These are phyloP conservation scores for Akanthomyces uredinophilus DNA, from an alignment of 2,329 filamentous ascomycete genomes.

Conservation along the genomic window DNA sequence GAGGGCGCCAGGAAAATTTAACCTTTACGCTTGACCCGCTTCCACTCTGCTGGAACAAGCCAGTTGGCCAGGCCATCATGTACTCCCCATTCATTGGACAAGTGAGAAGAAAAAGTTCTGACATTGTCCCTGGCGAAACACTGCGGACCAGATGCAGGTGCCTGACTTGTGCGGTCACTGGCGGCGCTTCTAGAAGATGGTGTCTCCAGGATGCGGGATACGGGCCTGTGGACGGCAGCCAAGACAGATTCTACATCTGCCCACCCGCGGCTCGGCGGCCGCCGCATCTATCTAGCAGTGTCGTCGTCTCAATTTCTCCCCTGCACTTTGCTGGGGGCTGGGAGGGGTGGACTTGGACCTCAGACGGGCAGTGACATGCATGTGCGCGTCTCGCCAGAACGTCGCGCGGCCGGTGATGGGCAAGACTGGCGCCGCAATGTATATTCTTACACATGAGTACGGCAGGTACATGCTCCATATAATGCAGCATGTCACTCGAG, in stretches of 20 bases:
- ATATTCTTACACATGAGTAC: not conserved
- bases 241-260: not conserved
- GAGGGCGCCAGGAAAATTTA: not conserved
- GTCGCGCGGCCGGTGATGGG: too few relatives aligned
- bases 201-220: not conserved
- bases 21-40: not conserved
- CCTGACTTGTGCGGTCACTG: not conserved
- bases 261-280: not conserved
- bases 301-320: not conserved
- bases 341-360: not conserved
- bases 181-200: not conserved
- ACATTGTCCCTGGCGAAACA: not conserved
- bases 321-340: not conserved
- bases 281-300: not conserved
- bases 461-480: not conserved
- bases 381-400: not conserved
- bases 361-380: conserved; percentile 4
- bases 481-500: not conserved
- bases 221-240: not conserved
- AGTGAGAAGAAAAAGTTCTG: not conserved
- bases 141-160: not conserved
- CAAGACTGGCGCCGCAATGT: too few relatives aligned
- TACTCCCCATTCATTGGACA: not conserved
- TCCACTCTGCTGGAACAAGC: not conserved
- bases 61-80: not conserved